A percentile compares a stretch with the other conserved stretches of the same genome.
These are phyloP conservation scores for Nakaseomyces nivariensis DNA, from an alignment of 1,139 yeast genomes.

Conservation along the genomic window DNA sequence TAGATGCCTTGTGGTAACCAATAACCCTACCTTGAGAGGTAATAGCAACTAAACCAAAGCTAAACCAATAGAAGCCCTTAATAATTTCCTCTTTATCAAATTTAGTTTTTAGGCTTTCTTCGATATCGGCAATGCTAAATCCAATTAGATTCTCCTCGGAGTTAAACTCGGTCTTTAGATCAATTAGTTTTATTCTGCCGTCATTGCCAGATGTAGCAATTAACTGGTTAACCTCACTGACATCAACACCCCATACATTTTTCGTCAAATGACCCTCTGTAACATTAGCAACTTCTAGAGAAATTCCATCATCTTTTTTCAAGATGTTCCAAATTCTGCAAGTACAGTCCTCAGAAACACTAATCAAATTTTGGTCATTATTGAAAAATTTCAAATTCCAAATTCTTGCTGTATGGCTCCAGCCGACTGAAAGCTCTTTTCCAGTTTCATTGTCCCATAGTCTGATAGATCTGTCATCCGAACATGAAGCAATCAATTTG, in stretches of 20 bases:
- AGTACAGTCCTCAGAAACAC: slow-evolving; percentile 86
- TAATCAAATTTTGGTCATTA: slow-evolving; percentile 35
- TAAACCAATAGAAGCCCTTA: slow-evolving; percentile 47
- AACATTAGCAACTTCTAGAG: slow-evolving; percentile 37
- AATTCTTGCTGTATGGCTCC: slow-evolving; percentile 95
- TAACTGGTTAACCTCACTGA: slow-evolving; percentile 37
- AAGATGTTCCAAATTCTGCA: slow-evolving; percentile 61
- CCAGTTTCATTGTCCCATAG: slow-evolving; percentile 59
- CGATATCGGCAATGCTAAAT: slow-evolving; percentile 32
- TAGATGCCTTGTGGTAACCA: slow-evolving; percentile 23
- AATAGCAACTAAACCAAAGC: slow-evolving; percentile 40
- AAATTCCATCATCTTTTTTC: slow-evolving; percentile 21
- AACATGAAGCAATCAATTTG: slow-evolving; percentile 59
- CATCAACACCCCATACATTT: slow-evolving; percentile 78
- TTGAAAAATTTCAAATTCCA: slow-evolving; percentile 66
- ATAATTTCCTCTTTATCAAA: slow-evolving; percentile 45
- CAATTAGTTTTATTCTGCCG: slow-evolving; percentile 62
- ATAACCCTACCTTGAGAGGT: slow-evolving; percentile 57
- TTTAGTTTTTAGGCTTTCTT: slow-evolving; percentile 21
- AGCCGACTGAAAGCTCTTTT: slow-evolving; percentile 58
- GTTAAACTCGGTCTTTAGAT: slow-evolving; percentile 32
- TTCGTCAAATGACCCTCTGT: slow-evolving; percentile 71
- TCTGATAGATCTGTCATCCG: slow-evolving; percentile 85
- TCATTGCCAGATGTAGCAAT: slow-evolving; percentile 86
- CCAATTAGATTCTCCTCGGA: slow-evolving; percentile 22